Evolutionary conservation across 2,329 filamentous ascomycete species (phyloP), one percentile per base, ranked within the genome.

Genomic region (Alternaria longipes): DNA sequence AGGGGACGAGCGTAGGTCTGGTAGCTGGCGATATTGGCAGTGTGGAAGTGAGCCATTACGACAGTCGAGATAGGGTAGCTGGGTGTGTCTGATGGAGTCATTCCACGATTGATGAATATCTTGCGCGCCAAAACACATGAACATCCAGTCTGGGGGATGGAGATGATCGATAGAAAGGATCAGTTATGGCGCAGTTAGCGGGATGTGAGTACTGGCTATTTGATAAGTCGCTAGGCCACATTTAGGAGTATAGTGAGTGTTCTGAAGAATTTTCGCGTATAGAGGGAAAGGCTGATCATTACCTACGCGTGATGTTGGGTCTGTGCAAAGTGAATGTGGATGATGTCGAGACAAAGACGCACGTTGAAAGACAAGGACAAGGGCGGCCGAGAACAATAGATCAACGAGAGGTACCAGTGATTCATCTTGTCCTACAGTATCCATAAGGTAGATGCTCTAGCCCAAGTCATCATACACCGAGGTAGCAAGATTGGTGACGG

Each of bases 341-440:
- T 38, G 22, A 22, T n/a, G 14, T 41, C 9, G 28, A 30, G 34
- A 59, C 40, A 62, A 59, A 59, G 56, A 54, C 38, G 18, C 32
- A 8, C 40, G 12, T 6, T 62, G 46, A 45, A 56, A 50, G 41
- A 50, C 28, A 8, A 44, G 8, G 16, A 56, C 45, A 59, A 56
- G 32, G 22, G 8, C 5, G 0, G 18, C 11, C 0, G 9, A 22
- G 28, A 34, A 26, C 30, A 16, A 41, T 7, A n/a, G 42, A 18
- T 30, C 18, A 40, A 46, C 4, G n/a, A 8, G 11, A 38, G n/a
- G 34, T 11, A 32, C 11, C 12, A 38, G 16, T 8, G 22, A 20
- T 24, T 46, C 30, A 36, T 11, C 9, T 30, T 22, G 1, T 0
- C 34, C 2, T 36, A 22, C 4, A 28, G 2, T 49, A 28, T 20